Conservation (phyloP, 2,329 filamentous ascomycete genomes). For the Neonectria sp. region DNA sequence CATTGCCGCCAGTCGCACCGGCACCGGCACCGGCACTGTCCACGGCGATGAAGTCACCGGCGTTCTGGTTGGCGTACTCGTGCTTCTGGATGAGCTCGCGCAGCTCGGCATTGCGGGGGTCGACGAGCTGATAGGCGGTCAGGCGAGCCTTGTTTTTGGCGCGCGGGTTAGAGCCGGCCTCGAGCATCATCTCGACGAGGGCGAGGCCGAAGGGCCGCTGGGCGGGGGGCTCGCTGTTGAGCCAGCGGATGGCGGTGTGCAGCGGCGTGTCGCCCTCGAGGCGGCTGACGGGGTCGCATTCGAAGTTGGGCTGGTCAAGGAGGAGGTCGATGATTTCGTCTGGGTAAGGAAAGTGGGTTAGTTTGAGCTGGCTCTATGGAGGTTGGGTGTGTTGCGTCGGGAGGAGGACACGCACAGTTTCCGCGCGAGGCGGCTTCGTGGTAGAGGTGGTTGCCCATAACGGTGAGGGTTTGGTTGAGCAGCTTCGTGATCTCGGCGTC, state of each 20-base stretch:
- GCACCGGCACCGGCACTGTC: conserved; percentile 41
- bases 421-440: conserved; percentile 91
- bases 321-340: conserved; percentile 87
- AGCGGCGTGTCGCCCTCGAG: conserved; percentile 83
- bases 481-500: conserved; percentile 80
- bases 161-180: conserved; percentile 77
- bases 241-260: conserved; percentile 83
- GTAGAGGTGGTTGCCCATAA: conserved; percentile 89
- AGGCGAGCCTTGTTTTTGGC: conserved; percentile 80
- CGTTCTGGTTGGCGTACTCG: conserved; percentile 75
- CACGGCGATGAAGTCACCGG: conserved; percentile 69
- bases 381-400: conserved; percentile 6
- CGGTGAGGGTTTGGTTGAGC: conserved; percentile 88
- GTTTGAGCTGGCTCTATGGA: conserved; percentile 1
- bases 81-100: conserved; percentile 77
- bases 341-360: conserved; percentile 50
- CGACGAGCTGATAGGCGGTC: conserved; percentile 79
- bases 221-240: conserved; percentile 76
- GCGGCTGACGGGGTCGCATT: conserved; percentile 84
- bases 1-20: conserved; percentile 23
- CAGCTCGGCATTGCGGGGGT: conserved; percentile 77
- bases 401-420: conserved; percentile 77
- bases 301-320: conserved; percentile 86
- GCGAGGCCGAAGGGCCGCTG: conserved; percentile 76
- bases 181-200: conserved; percentile 85